These are phyloP conservation scores for Phytopythium boreale DNA, from an alignment of 352 stramenopile species.

Conservation along the genomic window DNA sequence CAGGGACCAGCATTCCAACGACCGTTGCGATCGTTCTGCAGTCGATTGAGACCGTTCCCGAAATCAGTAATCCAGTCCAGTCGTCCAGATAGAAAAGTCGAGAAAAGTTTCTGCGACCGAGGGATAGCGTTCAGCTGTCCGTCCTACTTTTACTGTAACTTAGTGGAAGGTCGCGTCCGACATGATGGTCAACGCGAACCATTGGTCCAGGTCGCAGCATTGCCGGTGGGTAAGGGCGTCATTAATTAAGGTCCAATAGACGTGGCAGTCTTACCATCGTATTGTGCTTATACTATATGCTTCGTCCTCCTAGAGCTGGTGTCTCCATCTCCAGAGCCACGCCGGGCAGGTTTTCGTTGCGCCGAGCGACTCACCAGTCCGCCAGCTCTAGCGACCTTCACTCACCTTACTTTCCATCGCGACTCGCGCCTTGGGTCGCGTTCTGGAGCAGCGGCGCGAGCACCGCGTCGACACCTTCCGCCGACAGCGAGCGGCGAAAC, in stretches of 20 bases:
- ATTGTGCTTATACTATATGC: background rate
- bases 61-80: too few species aligned
- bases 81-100: too few species aligned
- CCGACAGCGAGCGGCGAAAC: constrained; percentile 54
- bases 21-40: background rate
- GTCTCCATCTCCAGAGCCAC: background rate
- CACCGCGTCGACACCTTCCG: constrained; percentile 47
- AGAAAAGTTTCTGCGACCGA: too few species aligned
- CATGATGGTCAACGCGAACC: too few species aligned
- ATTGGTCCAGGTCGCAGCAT: background rate
- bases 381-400: background rate
- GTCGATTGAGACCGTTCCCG: too few species aligned
- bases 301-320: background rate
- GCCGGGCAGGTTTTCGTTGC: background rate
- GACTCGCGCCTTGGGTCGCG: constrained; percentile 9
- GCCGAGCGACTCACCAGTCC: background rate
- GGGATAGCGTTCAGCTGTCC: too few species aligned
- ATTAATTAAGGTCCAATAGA: background rate
- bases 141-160: too few species aligned
- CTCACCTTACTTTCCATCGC: background rate
- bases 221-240: too few species aligned
- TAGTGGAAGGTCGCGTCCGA: too few species aligned
- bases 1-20: background rate
- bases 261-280: too few species aligned
- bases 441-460: constrained; percentile 38